Conservation (phyloP, 371 early-diverging fungal genomes). For the Mortierella sp. region DNA sequence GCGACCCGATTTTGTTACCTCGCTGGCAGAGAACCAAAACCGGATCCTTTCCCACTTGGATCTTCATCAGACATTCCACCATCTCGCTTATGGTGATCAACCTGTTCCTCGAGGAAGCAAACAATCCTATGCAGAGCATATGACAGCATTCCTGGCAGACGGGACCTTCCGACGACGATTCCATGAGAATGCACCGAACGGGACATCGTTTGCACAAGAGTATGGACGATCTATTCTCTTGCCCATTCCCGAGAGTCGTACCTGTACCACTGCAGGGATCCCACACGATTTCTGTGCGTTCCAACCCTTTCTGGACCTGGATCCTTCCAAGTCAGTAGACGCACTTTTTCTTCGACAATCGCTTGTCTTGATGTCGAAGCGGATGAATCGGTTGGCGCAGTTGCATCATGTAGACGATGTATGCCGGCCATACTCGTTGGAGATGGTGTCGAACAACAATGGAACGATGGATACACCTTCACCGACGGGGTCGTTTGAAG, state of each 20-base stretch:
- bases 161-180: constrained; percentile 37
- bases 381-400: constrained; percentile 34
- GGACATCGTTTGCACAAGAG: constrained; percentile 42
- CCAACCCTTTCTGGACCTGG: constrained; percentile 37
- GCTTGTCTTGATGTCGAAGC: constrained; percentile 23
- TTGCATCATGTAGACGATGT: constrained; percentile 32
- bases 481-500: constrained; percentile 19
- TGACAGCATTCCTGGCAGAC: constrained; percentile 27
- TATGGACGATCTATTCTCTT: constrained; percentile 40
- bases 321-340: constrained; percentile 29
- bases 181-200: constrained; percentile 28
- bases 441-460: constrained; percentile 2
- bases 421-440: constrained; percentile 15
- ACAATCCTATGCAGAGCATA: constrained; percentile 12
- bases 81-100: constrained; percentile 49
- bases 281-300: constrained; percentile 52
- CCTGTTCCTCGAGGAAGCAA: constrained; percentile 6
- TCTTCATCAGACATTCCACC: constrained; percentile 47
- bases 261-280: constrained; percentile 35
- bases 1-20: constrained; percentile 25
- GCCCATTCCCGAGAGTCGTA: constrained; percentile 30
- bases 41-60: constrained; percentile 46
- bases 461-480: background rate
- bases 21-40: constrained; percentile 37
- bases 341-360: constrained; percentile 32